These are phyloP conservation scores for Fusarium redolens DNA, from an alignment of 2,329 filamentous ascomycete genomes.

Conservation along the genomic window DNA sequence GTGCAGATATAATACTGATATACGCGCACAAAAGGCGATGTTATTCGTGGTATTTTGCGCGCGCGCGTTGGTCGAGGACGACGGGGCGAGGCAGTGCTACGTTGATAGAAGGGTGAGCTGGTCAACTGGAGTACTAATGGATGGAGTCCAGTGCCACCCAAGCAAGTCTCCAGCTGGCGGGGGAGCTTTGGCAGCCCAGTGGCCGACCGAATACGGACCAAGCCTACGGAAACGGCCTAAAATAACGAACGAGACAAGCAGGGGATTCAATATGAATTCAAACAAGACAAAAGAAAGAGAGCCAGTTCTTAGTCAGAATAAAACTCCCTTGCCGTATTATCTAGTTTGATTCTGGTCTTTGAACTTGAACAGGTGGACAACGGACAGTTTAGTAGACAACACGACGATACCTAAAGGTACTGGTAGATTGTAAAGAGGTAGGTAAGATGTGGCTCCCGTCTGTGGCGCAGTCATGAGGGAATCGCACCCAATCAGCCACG, in stretches of 20 bases:
- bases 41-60: conserved; percentile 10
- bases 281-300: neutral
- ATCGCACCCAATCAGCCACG: neutral
- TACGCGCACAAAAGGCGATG: neutral
- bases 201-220: conserved; percentile 21
- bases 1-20: neutral
- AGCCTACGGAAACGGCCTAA: conserved; percentile 20
- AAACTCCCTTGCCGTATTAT: neutral
- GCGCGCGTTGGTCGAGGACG: conserved; percentile 5
- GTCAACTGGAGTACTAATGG: conserved; percentile 5
- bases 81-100: conserved; percentile 5
- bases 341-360: neutral
- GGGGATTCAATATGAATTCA: neutral
- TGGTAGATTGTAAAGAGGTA: neutral
- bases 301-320: neutral
- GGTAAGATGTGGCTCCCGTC: neutral
- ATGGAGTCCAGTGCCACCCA: neutral
- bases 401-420: conserved; percentile 8
- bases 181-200: conserved; percentile 14
- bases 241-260: neutral
- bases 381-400: neutral
- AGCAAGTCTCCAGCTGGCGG: conserved; percentile 5
- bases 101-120: conserved; percentile 30
- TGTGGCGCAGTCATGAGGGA: conserved; percentile 1
- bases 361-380: conserved; percentile 1